Conservation (phyloP, 352 stramenopile genomes). For the Globisporangium okanoganense region DNA sequence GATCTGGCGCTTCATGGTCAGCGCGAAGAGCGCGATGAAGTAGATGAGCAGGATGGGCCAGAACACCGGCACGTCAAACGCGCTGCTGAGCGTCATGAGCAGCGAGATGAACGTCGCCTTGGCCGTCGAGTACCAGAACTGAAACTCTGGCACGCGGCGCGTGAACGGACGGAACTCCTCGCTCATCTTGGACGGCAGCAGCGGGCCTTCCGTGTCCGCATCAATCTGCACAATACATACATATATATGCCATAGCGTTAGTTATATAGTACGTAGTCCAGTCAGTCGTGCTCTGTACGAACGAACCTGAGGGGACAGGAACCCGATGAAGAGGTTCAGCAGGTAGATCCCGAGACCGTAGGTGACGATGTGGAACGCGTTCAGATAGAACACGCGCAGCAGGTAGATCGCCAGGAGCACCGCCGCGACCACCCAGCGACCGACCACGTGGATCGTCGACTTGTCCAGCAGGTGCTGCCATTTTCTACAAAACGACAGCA, state of each 20-base stretch:
- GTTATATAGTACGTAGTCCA: background rate
- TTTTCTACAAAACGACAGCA: slow-evolving; percentile 71
- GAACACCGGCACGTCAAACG: slow-evolving; percentile 99
- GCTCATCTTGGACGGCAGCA: slow-evolving; percentile 89
- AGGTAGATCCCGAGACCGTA: slow-evolving; percentile 99
- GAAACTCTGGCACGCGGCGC: slow-evolving; percentile 96
- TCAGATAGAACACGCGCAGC: slow-evolving; percentile 88
- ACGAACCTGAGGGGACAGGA: slow-evolving; percentile 95
- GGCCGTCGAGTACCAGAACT: slow-evolving; percentile 96
- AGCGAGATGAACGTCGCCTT: slow-evolving; percentile 91
- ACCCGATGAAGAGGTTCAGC: slow-evolving; percentile 99
- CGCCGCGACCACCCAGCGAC: slow-evolving; percentile 89
- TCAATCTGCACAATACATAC: slow-evolving; percentile 51
- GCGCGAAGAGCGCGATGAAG: slow-evolving; percentile 98
- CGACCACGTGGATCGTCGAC: slow-evolving; percentile 95
- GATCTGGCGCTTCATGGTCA: slow-evolving; percentile 99
- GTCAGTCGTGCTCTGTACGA: background rate
- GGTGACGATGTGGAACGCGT: slow-evolving; percentile 98
- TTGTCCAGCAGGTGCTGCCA: slow-evolving; percentile 98
- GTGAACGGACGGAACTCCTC: slow-evolving; percentile 92
- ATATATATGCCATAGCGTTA: background rate
- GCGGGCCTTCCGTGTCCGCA: slow-evolving; percentile 80
- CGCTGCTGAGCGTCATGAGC: slow-evolving; percentile 97
- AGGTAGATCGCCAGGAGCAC: slow-evolving; percentile 91
- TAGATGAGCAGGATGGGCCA: slow-evolving; percentile 99